Base-by-base conservation (phyloP, 2,329 filamentous ascomycete species). In the Aspergillus quadrilineatus region DNA sequence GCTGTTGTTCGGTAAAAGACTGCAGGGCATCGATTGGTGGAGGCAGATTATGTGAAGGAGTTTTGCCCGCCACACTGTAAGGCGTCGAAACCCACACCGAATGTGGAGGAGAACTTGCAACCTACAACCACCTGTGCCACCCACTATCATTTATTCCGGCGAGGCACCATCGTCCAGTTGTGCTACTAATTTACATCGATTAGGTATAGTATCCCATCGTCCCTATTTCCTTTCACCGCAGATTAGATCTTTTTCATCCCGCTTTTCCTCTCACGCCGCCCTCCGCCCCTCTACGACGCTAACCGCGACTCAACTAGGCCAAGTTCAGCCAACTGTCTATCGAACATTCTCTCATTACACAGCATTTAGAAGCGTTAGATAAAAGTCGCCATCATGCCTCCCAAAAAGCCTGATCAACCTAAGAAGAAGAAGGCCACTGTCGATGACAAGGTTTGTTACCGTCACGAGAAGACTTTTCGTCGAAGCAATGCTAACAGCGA, bases 361-460 rank as follows among this genome's bases (percentile, higher is more conserved):
- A 37, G 15, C 15, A 59, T 60, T 36, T 47, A 52, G 34, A 53
- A 6, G n/a, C 42, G 41, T 30, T 43, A 56, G 45, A 54, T 36
- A 55, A 46, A 54, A 58, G 44, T 63, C 63, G 68, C 62, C 72
- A 74, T 66, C 63, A 80, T 80, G 78, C 70, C 78, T 62, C 78
- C 78, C 56, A 79, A 77, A 63, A 79, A 78, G 63, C 65, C 64
- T 45, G 70, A 76, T 29, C 69, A 74, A 69, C 69, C 73, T 43
- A 80, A 79, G 69, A 78, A 80, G 71, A 75, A 78, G 68, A 80
- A 77, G 69, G 60, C 71, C 61, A 69, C 75, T 44, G 89, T 92
- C 62, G 91, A 94, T 61, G 94, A 99, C 81, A 94, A 93, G 77
- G 79, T 80, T 60, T 60, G 73, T 62, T 22, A 44, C 47, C 58